These are phyloP conservation scores for Gossypium schwendimanii DNA, from an alignment of 441 rosid species.

Conservation along the genomic window DNA sequence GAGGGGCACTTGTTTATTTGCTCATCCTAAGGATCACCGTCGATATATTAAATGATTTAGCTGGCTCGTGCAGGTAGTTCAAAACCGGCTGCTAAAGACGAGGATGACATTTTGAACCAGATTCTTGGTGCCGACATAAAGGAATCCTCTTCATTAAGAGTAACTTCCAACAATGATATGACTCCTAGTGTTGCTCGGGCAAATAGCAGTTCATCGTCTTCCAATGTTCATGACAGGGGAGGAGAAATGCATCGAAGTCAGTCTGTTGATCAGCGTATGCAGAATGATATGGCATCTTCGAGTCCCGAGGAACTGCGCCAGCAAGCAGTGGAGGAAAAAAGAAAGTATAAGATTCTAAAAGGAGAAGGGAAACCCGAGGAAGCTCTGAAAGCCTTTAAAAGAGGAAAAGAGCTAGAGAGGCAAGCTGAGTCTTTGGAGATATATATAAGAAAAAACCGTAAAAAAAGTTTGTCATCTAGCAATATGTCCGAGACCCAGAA, in stretches of 20 bases:
- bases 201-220: constrained; percentile 34
- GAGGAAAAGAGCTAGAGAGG: constrained; percentile 92
- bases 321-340: constrained; percentile 70
- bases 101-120: constrained; percentile 63
- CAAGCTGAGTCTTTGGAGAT: constrained; percentile 73
- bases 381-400: constrained; percentile 81
- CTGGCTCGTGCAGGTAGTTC: constrained; percentile 45
- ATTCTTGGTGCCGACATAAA: constrained; percentile 34
- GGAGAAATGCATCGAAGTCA: constrained; percentile 25
- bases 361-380: constrained; percentile 76
- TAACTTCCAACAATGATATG: constrained; percentile 23
- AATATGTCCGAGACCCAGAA: constrained; percentile 33
- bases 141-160: constrained; percentile 42
- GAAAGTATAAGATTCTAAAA: constrained; percentile 61
- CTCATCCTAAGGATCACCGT: not conserved
- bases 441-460: constrained; percentile 49
- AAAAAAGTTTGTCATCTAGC: constrained; percentile 34
- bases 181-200: constrained; percentile 28
- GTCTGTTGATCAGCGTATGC: constrained; percentile 23
- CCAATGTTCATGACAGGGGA: constrained; percentile 27
- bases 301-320: constrained; percentile 69
- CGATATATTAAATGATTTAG: not conserved
- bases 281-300: constrained; percentile 29
- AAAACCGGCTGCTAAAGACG: constrained; percentile 32
- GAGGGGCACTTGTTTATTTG: not conserved